Evolutionary conservation across 768 basidiomycete species (phyloP).

Genomic region (Leccinum rimulosum): DNA sequence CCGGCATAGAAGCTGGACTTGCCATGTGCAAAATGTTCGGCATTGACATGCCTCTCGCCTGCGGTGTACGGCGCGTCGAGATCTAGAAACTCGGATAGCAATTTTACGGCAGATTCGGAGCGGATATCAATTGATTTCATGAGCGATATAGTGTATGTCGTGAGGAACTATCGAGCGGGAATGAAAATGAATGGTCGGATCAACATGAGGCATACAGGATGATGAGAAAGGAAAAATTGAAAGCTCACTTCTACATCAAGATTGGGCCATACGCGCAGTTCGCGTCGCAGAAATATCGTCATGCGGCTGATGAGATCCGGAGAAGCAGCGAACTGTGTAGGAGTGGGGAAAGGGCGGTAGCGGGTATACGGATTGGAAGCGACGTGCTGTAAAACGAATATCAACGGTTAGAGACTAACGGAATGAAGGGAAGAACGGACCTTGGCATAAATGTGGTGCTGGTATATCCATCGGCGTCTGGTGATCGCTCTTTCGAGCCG

Average conservation of each 20-base stretch:
- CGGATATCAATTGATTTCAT: conserved; percentile 94
- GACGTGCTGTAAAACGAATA: conserved; percentile 62
- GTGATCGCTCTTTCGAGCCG: conserved; percentile 73
- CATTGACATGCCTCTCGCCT: conserved; percentile 60
- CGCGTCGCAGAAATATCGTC: conserved; percentile 78
- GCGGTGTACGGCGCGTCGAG: conserved; percentile 58
- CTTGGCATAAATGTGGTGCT: conserved; percentile 80
- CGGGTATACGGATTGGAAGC: conserved; percentile 85
- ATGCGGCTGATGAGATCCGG: conserved; percentile 73
- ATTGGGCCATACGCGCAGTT: conserved; percentile 83
- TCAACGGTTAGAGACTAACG: not conserved
- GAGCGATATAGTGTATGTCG: conserved; percentile 82
- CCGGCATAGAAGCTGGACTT: conserved; percentile 20
- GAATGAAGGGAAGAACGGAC: conserved; percentile 39
- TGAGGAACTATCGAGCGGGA: conserved; percentile 65
- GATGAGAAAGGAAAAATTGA: not conserved
- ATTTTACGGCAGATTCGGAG: conserved; percentile 79
- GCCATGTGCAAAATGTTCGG: conserved; percentile 96
- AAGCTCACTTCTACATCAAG: conserved; percentile 81
- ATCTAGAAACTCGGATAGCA: conserved; percentile 87
- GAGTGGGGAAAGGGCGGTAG: conserved; percentile 88
- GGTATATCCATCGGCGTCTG: conserved; percentile 77
- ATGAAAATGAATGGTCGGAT: conserved; percentile 15
- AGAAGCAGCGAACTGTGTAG: conserved; percentile 77
- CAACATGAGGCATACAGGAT: conserved; percentile 1